phyloP scores from a whole-genome alignment of 768 basidiomycete species.

The Podaxis sp. region DNA sequence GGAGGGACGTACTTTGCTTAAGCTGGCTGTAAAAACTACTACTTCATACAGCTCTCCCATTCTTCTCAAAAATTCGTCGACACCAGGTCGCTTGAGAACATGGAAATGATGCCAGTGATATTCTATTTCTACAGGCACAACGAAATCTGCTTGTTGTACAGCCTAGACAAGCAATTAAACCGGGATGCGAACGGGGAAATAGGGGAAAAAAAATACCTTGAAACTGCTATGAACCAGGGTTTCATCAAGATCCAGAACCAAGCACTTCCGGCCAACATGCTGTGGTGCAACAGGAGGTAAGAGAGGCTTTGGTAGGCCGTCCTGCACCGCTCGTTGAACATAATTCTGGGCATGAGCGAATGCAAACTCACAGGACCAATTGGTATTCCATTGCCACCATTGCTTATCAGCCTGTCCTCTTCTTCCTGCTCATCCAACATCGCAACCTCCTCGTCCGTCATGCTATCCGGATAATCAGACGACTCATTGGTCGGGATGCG shows the following conservation, averaged over 20 bases:
- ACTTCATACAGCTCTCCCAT: conserved; percentile 99
- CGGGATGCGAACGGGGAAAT: background rate
- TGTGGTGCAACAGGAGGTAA: conserved; percentile 81
- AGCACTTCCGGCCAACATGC: conserved; percentile 87
- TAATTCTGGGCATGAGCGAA: background rate
- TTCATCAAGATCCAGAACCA: conserved; percentile 96
- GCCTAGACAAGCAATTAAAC: conserved; percentile 45
- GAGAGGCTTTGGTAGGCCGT: conserved; percentile 82
- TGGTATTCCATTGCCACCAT: conserved; percentile 93
- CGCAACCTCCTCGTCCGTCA: conserved; percentile 57
- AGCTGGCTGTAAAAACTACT: conserved; percentile 97
- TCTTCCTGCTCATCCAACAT: conserved; percentile 77
- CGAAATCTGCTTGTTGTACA: conserved; percentile 90
- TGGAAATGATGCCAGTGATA: conserved; percentile 98
- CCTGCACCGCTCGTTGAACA: conserved; percentile 37
- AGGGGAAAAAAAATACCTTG: conserved; percentile 56
- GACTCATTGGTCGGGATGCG: conserved; percentile 36
- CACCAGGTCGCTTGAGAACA: conserved; percentile 96
- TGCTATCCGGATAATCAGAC: conserved; percentile 57
- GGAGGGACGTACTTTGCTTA: conserved; percentile 79
- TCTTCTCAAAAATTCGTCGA: conserved; percentile 91
- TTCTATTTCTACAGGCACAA: conserved; percentile 98
- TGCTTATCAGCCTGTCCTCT: conserved; percentile 83
- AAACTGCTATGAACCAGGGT: conserved; percentile 96
- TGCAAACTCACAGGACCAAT: conserved; percentile 71